phyloP scores from a whole-genome alignment of 306 rosid species.

The Bauhinia variegata region DNA sequence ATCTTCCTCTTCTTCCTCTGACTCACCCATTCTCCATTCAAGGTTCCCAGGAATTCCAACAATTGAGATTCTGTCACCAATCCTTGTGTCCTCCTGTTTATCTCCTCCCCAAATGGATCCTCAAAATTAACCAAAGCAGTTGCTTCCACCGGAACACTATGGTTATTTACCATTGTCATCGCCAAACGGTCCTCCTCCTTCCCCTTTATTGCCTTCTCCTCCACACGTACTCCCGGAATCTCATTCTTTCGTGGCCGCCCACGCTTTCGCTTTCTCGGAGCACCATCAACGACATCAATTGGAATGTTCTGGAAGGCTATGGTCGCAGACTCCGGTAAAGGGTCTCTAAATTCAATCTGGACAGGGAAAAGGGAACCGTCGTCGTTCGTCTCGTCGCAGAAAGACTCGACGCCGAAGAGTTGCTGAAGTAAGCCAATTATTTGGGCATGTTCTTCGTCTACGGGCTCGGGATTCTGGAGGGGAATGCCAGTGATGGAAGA shows the following conservation, averaged over 20 bases:
- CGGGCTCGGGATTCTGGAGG: conserved; percentile 42
- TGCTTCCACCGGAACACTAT: conserved; percentile 40
- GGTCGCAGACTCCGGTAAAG: conserved; percentile 7
- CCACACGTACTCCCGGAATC: conserved; percentile 23
- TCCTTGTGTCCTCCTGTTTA: conserved; percentile 65
- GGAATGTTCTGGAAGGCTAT: conserved; percentile 21
- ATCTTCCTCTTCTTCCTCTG: conserved; percentile 69
- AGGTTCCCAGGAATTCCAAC: conserved; percentile 56
- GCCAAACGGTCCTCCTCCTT: conserved; percentile 5
- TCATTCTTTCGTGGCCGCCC: conserved; percentile 72
- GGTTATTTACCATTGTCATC: conserved; percentile 22
- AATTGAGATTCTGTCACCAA: conserved; percentile 55
- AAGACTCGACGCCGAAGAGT: conserved; percentile 62
- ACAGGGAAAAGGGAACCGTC: conserved; percentile 38
- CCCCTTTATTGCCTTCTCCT: conserved; percentile 23
- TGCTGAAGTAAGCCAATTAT: conserved; percentile 52
- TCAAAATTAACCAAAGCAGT: conserved; percentile 48
- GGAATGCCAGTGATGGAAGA: conserved; percentile 33
- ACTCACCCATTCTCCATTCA: conserved; percentile 73
- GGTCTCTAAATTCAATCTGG: conserved; percentile 38
- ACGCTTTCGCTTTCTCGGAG: conserved; percentile 61
- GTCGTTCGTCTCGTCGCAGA: conserved; percentile 14
- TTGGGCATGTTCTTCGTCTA: conserved; percentile 49
- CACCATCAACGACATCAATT: conserved; percentile 8
- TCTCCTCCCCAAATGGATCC: conserved; percentile 57